Evolutionary conservation across 2,329 filamentous ascomycete genomes (phyloP), one percentile per base, ranked within the genome.

Genomic region (Colletotrichum truncatum): DNA sequence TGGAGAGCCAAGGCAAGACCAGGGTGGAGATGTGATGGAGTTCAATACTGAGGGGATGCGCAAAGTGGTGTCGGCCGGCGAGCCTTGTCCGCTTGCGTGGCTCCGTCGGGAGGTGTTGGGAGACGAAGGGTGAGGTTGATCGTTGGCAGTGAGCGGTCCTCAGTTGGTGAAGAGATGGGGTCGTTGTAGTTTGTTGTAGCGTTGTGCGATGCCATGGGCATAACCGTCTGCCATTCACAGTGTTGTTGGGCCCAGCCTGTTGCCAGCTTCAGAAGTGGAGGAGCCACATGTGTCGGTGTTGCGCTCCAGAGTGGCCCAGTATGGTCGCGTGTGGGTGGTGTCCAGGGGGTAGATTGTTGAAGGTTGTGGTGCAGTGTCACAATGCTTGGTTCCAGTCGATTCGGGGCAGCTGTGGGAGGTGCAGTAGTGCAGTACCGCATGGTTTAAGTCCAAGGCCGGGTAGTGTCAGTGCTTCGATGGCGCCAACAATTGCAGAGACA

Each of bases 1-100:
- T 54, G 51, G 23, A 66, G 58, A 48, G 55, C 55, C 61, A 61
- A 60, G 48, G 25, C 61, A 53, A 64, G 55, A 57, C n/a, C n/a
- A 64, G 60, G 36, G 58, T 66, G 63, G 63, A 66, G 63, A 56
- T 63, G 63, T 28, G 45, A 63, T 51, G 57, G 43, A 25, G 49
- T 65, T 16, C 41, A 21, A 49, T 25, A 49, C 41, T 53, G 48
- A 61, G 62, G 41, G 49, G 18, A 36, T 61, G 56, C 48, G 62
- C 61, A 54, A 21, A 45, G 36, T 39, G 6, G 14, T 28, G 11
- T 36, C 18, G 41, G 16, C 38, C 10, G 32, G n/a, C 25, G 18
- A 18, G 21, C n/a, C n/a, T n/a, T 34, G 5, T n/a, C 28, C 43
- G 16, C 9, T 28, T 34, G 32, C 14, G 16, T 16, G 14, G 21